Conservation (phyloP, 345 rosid genomes). For the Carallia pectinifolia region DNA sequence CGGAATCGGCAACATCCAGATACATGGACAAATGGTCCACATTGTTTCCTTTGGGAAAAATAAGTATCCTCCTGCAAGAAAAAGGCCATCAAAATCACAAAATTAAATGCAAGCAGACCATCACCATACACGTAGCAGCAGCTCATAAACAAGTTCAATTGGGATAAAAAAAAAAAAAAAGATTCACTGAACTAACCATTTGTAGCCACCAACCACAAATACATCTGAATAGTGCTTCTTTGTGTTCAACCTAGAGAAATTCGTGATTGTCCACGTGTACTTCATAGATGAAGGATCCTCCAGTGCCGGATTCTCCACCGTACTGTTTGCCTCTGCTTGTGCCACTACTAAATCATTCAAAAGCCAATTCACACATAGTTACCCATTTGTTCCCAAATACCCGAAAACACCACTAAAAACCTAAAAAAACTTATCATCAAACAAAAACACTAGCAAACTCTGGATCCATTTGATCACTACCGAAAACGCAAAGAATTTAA, state of each 20-base stretch:
- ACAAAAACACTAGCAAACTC: not conserved
- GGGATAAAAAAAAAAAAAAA: not conserved
- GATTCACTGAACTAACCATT: slow-evolving; percentile 52
- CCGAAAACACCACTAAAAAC: not conserved
- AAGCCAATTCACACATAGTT: not conserved
- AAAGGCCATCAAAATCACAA: slow-evolving; percentile 9
- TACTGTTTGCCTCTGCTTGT: slow-evolving; percentile 51
- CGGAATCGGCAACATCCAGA: slow-evolving; percentile 89
- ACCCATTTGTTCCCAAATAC: not conserved
- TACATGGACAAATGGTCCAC: slow-evolving; percentile 94
- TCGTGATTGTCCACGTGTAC: slow-evolving; percentile 77
- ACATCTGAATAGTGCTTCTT: slow-evolving; percentile 75
- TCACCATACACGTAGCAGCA: not conserved
- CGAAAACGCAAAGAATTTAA: not conserved
- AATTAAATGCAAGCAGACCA: not conserved
- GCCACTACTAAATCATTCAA: slow-evolving; percentile 35
- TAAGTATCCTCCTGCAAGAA: slow-evolving; percentile 75
- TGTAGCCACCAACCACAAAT: slow-evolving; percentile 79
- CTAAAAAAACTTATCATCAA: not conserved
- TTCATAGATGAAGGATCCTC: slow-evolving; percentile 83
- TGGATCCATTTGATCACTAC: slow-evolving; percentile 17
- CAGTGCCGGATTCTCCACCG: slow-evolving; percentile 65
- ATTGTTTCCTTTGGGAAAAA: slow-evolving; percentile 87
- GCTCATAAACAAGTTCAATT: not conserved
- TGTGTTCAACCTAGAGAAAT: slow-evolving; percentile 70